Evolutionary conservation across 495 filamentous ascomycete genomes (phyloP).

Genomic region (Neurospora africana): DNA sequence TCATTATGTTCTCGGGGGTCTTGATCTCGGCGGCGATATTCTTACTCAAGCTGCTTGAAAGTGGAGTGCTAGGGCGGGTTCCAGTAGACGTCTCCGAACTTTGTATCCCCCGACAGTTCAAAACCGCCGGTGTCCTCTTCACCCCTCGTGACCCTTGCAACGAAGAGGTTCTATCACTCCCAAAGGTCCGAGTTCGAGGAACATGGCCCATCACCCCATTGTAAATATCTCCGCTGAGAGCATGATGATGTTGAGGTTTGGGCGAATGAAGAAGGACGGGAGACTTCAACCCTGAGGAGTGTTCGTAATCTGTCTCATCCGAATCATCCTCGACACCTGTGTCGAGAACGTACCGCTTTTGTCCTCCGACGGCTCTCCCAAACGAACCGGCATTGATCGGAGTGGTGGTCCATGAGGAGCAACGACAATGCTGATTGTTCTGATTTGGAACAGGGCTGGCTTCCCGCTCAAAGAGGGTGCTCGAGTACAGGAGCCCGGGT

Average conservation of each 20-base stretch:
- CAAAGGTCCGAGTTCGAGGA: background rate
- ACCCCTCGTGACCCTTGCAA: background rate
- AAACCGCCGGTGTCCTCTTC: background rate
- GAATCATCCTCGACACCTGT: slow-evolving; percentile 7
- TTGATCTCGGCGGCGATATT: background rate
- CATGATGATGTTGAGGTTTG: background rate
- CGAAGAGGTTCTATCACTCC: background rate
- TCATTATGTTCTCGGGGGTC: background rate
- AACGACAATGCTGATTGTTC: background rate
- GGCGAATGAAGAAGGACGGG: background rate
- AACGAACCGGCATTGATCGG: slow-evolving; percentile 5
- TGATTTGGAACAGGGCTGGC: background rate
- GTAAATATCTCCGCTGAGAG: background rate
- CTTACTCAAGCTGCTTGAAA: background rate
- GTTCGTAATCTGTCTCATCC: background rate
- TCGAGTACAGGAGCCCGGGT: slow-evolving; percentile 25
- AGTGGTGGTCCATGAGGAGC: background rate
- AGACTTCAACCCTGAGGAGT: background rate
- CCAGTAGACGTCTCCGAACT: background rate
- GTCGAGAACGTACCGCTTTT: slow-evolving; percentile 8
- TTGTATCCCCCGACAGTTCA: background rate
- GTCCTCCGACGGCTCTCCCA: slow-evolving; percentile 7
- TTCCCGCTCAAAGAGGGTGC: background rate
- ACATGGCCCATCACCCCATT: background rate
- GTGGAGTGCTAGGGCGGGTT: background rate